Conservation (phyloP, 331 rosid genomes). For the Cucumis variabilis region DNA sequence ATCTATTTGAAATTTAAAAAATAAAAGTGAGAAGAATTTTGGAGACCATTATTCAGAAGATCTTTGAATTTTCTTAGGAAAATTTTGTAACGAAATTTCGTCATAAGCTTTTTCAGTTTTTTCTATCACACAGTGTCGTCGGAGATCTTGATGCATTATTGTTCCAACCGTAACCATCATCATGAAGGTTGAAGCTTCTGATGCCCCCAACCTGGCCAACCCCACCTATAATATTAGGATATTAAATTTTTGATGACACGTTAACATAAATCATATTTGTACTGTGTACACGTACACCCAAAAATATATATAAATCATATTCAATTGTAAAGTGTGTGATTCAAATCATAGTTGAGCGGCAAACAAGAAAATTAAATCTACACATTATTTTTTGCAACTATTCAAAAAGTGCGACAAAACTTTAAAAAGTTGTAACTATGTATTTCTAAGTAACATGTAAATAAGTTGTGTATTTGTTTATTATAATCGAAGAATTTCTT, state of each 20-base stretch:
- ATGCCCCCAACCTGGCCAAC: constrained; percentile 29
- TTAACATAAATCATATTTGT: neutral
- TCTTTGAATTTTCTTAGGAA: too few relatives aligned
- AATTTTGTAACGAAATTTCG: neutral
- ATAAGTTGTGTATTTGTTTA: too few relatives aligned
- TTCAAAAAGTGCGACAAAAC: too few relatives aligned
- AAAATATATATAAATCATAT: too few relatives aligned
- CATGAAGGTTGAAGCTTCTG: constrained; percentile 23
- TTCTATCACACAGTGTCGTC: constrained; percentile 24
- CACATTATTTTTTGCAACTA: too few relatives aligned
- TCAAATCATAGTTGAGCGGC: too few relatives aligned
- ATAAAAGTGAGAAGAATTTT: neutral
- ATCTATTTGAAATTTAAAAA: neutral
- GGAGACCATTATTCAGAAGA: neutral
- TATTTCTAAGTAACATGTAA: too few relatives aligned
- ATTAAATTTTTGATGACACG: neutral
- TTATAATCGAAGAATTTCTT: too few relatives aligned
- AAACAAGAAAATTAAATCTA: too few relatives aligned
- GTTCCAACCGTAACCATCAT: constrained; percentile 43
- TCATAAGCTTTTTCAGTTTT: neutral
- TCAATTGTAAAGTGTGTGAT: too few relatives aligned
- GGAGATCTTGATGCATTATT: constrained; percentile 38
- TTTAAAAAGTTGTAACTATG: too few relatives aligned
- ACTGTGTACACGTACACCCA: neutral
- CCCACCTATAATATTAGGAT: neutral